A percentile compares a stretch with the other conserved stretches of the same genome.
Evolutionary conservation across 345 rosid genomes (phyloP).

Genomic region (Corymbia maculata): DNA sequence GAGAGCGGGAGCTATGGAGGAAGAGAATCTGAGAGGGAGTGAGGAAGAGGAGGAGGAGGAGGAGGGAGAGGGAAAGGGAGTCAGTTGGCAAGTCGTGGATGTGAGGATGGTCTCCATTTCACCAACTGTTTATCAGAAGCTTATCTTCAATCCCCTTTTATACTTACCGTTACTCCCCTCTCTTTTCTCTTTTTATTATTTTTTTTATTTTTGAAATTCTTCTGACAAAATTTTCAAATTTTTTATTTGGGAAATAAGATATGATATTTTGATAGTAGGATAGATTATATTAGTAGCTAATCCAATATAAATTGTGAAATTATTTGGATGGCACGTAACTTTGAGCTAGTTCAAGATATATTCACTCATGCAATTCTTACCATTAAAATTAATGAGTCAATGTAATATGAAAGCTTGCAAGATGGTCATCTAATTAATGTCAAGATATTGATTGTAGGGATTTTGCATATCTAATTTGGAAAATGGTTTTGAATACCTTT

Average conservation of each 20-base stretch:
- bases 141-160: neutral
- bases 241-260: neutral
- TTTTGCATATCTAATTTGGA: neutral
- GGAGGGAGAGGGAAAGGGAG: slow-evolving; percentile 7
- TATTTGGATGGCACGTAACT: neutral
- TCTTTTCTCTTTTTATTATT: neutral
- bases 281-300: neutral
- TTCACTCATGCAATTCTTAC: neutral
- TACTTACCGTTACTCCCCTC: neutral
- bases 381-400: neutral
- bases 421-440: neutral
- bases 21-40: slow-evolving; percentile 6
- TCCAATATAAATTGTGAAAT: neutral
- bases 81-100: slow-evolving; percentile 23
- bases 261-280: neutral
- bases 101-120: slow-evolving; percentile 27
- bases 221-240: neutral
- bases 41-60: slow-evolving; percentile 8
- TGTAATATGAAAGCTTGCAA: neutral
- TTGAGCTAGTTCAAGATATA: neutral
- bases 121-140: neutral
- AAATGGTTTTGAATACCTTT: neutral
- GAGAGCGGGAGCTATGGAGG: slow-evolving; percentile 8
- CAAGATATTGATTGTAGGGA: neutral
- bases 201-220: neutral